Conservation (phyloP, 495 filamentous ascomycete genomes). For the Aspergillus saccharolyticus region DNA sequence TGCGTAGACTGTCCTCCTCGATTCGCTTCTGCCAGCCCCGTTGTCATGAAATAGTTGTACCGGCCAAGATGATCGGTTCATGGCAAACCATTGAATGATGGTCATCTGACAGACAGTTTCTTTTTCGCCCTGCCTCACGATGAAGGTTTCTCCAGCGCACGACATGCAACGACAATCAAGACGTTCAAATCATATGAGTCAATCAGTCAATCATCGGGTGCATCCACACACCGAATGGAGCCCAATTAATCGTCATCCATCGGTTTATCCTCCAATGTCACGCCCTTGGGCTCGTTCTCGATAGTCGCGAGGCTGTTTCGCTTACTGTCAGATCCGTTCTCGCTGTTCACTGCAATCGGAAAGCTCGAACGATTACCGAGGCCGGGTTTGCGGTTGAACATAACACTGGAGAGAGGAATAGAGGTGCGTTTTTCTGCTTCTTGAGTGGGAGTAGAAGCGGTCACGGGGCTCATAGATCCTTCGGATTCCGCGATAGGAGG, state of each 20-base stretch:
- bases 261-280: slow-evolving; percentile 75
- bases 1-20: not conserved
- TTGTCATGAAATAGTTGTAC: no score
- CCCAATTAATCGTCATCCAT: slow-evolving; percentile 60
- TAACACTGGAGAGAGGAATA: slow-evolving; percentile 32
- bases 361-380: slow-evolving; percentile 43
- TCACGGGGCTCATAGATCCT: slow-evolving; percentile 34
- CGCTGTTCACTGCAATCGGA: slow-evolving; percentile 23
- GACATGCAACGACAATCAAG: not conserved
- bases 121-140: not conserved
- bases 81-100: not conserved
- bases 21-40: not conserved
- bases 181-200: not conserved
- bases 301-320: slow-evolving; percentile 35
- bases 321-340: slow-evolving; percentile 38
- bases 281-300: slow-evolving; percentile 53
- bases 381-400: slow-evolving; percentile 35
- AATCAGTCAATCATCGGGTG: not conserved
- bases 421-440: slow-evolving; percentile 47
- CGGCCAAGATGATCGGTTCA: no score
- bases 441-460: slow-evolving; percentile 31
- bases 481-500: slow-evolving; percentile 34
- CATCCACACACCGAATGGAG: not conserved
- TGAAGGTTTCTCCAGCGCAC: not conserved
- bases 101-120: not conserved